Percentiles rank a stretch among this genome's conserved stretches.
These are phyloP conservation scores for Spathaspora hagerdaliae DNA, from an alignment of 805 yeast species.

Conservation along the genomic window DNA sequence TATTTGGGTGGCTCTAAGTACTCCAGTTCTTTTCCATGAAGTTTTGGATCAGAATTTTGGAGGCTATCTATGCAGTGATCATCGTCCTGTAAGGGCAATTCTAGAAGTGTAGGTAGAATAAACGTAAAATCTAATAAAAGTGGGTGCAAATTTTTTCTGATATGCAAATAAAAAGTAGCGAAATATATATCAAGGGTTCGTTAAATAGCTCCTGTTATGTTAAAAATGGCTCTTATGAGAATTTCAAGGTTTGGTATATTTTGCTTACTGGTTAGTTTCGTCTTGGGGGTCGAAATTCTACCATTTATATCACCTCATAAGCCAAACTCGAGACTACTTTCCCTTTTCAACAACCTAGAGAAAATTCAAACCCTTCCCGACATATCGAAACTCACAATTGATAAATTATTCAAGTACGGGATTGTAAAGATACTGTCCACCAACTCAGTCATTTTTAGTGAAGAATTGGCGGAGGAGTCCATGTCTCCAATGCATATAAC, in stretches of 20 bases:
- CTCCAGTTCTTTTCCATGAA: conserved; percentile 10
- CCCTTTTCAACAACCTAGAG: neutral
- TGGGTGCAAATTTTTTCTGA: too few species aligned
- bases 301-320: neutral
- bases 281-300: neutral
- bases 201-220: too few species aligned
- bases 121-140: too few species aligned
- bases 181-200: too few species aligned
- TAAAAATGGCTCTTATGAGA: neutral
- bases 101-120: neutral
- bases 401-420: neutral
- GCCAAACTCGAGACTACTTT: neutral
- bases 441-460: neutral
- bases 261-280: neutral
- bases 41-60: conserved; percentile 26
- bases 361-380: neutral
- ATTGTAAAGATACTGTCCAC: neutral
- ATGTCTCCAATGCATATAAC: neutral
- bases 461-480: neutral
- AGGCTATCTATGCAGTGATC: conserved; percentile 31
- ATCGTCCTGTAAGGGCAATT: conserved; percentile 28
- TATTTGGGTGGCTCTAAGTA: conserved; percentile 30
- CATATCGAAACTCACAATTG: neutral
- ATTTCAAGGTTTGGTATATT: neutral
- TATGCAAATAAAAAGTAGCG: too few species aligned